A percentile compares a stretch with the other conserved stretches of the same genome.
These are phyloP conservation scores for Globisporangium paddicum DNA, from an alignment of 352 stramenopile genomes.

Conservation along the genomic window DNA sequence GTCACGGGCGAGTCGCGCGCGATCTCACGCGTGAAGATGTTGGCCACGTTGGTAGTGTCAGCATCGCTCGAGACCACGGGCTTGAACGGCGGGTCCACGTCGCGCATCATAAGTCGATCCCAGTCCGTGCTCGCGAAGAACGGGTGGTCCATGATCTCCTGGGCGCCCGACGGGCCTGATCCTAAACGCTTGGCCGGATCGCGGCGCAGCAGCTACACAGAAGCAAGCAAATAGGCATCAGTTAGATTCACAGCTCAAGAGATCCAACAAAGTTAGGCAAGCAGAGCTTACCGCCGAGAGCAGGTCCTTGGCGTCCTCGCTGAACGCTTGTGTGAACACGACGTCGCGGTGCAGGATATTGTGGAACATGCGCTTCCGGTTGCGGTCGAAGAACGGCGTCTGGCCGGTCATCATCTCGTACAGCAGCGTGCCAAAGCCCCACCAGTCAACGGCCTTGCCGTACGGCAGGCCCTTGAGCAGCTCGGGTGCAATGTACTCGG, in stretches of 20 bases:
- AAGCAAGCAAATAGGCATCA: too few relatives aligned
- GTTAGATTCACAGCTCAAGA: too few relatives aligned
- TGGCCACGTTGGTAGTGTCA: constrained; percentile 84
- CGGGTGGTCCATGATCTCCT: constrained; percentile 88
- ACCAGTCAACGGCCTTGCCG: constrained; percentile 91
- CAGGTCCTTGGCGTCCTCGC: constrained; percentile 82
- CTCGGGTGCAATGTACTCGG: constrained; percentile 92
- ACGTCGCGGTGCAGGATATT: constrained; percentile 90
- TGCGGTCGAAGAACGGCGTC: constrained; percentile 95
- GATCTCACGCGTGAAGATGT: constrained; percentile 83
- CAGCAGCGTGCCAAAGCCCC: constrained; percentile 90
- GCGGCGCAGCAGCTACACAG: constrained; percentile 62
- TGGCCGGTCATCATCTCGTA: constrained; percentile 95
- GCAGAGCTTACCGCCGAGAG: constrained; percentile 47
- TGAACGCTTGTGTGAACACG: constrained; percentile 84
- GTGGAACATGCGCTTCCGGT: constrained; percentile 94
- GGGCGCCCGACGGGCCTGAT: constrained; percentile 71
- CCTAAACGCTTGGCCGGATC: constrained; percentile 82
- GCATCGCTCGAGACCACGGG: constrained; percentile 78
- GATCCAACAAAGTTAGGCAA: too few relatives aligned
- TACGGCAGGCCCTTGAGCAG: constrained; percentile 88
- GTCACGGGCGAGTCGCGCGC: constrained; percentile 87
- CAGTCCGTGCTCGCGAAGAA: constrained; percentile 88
- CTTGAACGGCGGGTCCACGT: constrained; percentile 87
- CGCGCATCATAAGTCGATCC: constrained; percentile 70